Percentiles rank a stretch among this genome's conserved stretches.
These are phyloP conservation scores for Tinospora cordifolia DNA, from an alignment of 164 flowering plant species.

Conservation along the genomic window DNA sequence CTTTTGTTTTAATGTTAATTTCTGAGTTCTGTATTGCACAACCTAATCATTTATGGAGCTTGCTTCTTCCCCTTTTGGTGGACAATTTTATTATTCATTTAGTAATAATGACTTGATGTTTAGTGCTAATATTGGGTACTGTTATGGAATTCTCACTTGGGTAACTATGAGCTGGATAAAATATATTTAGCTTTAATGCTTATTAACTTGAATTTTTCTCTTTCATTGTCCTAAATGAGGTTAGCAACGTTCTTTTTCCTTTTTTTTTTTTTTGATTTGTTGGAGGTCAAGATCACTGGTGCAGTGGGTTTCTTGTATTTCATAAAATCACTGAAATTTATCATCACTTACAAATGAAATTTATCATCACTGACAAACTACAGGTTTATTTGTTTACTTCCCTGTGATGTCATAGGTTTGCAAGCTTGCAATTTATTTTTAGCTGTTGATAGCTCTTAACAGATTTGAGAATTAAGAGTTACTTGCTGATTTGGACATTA, in stretches of 20 bases:
- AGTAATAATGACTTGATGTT: neutral
- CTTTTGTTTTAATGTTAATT: neutral
- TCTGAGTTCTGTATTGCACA: neutral
- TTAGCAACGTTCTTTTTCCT: neutral
- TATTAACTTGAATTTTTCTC: neutral
- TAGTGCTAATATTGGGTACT: neutral
- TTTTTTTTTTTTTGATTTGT: neutral
- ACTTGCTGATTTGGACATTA: neutral
- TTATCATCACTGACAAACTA: neutral
- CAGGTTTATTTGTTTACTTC: neutral
- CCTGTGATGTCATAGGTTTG: neutral
- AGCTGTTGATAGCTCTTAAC: neutral
- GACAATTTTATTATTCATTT: neutral
- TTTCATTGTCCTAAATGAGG: neutral
- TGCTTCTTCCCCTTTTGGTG: neutral
- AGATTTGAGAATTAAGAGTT: neutral
- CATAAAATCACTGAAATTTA: neutral
- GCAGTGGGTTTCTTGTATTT: neutral
- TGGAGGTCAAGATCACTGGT: neutral
- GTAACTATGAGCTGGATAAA: neutral
- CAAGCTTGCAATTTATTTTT: constrained; percentile 2
- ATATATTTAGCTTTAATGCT: neutral
- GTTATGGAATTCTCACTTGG: neutral
- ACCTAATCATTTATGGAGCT: neutral
- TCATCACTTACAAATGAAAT: no score